Base-by-base conservation (phyloP, 2,329 filamentous ascomycete genomes). In the Aureobasidium leucospermi region DNA sequence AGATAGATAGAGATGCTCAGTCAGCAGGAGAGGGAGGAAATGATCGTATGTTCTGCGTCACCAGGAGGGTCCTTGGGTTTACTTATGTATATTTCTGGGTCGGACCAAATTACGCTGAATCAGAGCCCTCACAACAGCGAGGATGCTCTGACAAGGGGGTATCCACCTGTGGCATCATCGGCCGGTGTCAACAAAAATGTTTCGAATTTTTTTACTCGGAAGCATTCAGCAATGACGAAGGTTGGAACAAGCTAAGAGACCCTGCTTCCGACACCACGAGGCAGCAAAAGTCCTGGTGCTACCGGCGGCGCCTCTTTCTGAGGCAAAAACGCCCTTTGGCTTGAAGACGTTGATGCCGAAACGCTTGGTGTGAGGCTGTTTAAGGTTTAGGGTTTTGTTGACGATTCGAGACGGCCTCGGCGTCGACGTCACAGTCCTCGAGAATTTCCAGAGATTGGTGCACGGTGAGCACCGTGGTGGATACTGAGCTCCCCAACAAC, bases 151-250 rank as follows among this genome's bases (percentile, higher is more conserved):
- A 43, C 39, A 52, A 49, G 46, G 46, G 41, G 36, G 57, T 52
- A 43, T 46, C 57, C 57, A 59, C 57, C 39, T 28, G 57, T 59
- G 57, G 57, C 57, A 59, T 59, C 57, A 59, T 59, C 57, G 55
- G 41, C 57, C 46, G 57, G 38, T 59, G 46, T 52, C 57, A 58
- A 58, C 55, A 48, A 41, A 58, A 58, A 58, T 58, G 55, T 58
- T 56, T 58, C 31, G 16, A 57, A 57, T 15, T 46, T 57, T 56
- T 57, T 46, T 11, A 47, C 39, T 58, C 55, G 42, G 43, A 58
- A 32, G 42, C 55, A 58, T 41, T 58, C 55, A 58, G 42, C 55
- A 47, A 48, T 58, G 55, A 58, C 55, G 43, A 48, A 58, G 55
- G 34, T 56, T 58, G 43, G 43, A 58, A 58, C 43, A 58, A 48